phyloP scores from a whole-genome alignment of 768 basidiomycete species.

The Mycena rebaudengoi region DNA sequence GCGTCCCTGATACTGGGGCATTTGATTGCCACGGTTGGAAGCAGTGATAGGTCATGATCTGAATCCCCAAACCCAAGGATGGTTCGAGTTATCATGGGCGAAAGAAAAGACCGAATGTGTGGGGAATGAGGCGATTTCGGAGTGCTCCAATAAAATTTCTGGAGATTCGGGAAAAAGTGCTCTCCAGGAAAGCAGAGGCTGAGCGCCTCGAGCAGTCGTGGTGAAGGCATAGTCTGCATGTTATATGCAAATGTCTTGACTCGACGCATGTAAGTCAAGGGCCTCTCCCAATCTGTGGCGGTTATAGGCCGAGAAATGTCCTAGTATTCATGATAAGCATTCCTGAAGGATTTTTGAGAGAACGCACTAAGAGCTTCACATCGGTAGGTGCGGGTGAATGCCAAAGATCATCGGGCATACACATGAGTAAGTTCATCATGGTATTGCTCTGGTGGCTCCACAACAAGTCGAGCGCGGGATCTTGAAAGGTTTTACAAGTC shows the following conservation, averaged over 20 bases:
- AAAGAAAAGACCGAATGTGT: not conserved
- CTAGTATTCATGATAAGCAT: constrained; percentile 1
- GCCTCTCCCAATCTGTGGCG: constrained; percentile 2
- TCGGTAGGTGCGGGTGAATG: not conserved
- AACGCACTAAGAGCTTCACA: constrained; percentile 2
- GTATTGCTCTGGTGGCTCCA: constrained; percentile 8
- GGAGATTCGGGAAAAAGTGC: constrained; percentile 5
- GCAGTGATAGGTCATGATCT: constrained; percentile 1
- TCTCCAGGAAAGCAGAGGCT: constrained; percentile 5
- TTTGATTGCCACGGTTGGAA: constrained; percentile 2
- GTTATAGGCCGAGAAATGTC: constrained; percentile 1
- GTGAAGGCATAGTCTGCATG: constrained; percentile 3
- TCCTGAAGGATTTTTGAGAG: constrained; percentile 3
- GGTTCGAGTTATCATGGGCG: not conserved
- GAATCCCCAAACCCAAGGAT: not conserved
- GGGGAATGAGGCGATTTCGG: not conserved
- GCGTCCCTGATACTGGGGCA: constrained; percentile 1
- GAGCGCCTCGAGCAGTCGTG: not conserved
- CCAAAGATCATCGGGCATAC: constrained; percentile 6
- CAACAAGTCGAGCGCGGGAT: constrained; percentile 6
- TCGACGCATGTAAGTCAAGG: not conserved
- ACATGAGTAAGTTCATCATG: constrained; percentile 10
- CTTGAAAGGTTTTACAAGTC: constrained; percentile 12
- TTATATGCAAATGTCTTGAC: not conserved
- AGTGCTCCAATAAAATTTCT: constrained; percentile 2